phyloP scores from a whole-genome alignment of 1,284 basidiomycete genomes.

The Trichosporon faecale region DNA sequence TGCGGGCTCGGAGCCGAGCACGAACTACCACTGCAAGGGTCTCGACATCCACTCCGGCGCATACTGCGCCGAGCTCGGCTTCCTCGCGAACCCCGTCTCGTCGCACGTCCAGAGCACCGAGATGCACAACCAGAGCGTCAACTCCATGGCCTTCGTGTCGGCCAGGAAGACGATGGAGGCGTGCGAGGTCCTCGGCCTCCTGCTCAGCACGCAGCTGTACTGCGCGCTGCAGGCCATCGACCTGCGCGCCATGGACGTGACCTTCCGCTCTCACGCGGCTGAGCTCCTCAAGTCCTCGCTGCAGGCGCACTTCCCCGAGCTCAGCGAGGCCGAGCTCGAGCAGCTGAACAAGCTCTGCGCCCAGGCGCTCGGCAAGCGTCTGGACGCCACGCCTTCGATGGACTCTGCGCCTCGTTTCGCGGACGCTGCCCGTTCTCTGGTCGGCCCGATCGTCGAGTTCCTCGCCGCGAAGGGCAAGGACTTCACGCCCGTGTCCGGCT shows the following conservation, averaged over 20 bases:
- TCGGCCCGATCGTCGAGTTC: slow-evolving; percentile 21
- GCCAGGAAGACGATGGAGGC: slow-evolving; percentile 26
- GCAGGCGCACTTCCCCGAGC: slow-evolving; percentile 17
- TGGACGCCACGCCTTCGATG: slow-evolving; percentile 20
- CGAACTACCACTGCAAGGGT: slow-evolving; percentile 31
- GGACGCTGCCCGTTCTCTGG: slow-evolving; percentile 21
- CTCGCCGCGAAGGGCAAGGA: slow-evolving; percentile 13
- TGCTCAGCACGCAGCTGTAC: slow-evolving; percentile 26
- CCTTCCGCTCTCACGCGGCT: slow-evolving; percentile 19
- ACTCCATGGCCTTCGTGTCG: slow-evolving; percentile 24
- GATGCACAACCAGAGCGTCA: slow-evolving; percentile 30
- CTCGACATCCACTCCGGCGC: slow-evolving; percentile 28
- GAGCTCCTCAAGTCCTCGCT: slow-evolving; percentile 19
- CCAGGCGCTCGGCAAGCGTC: slow-evolving; percentile 19
- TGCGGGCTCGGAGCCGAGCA: slow-evolving; percentile 22
- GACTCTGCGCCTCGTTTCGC: slow-evolving; percentile 24
- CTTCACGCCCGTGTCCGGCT: slow-evolving; percentile 10
- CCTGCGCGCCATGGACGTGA: slow-evolving; percentile 23
- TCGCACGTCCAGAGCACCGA: slow-evolving; percentile 26
- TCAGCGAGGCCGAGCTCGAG: slow-evolving; percentile 14
- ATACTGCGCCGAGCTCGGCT: slow-evolving; percentile 28
- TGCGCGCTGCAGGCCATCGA: slow-evolving; percentile 24
- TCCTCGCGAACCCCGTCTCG: slow-evolving; percentile 26
- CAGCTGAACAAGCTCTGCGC: slow-evolving; percentile 17
- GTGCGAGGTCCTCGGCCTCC: slow-evolving; percentile 23